These are phyloP conservation scores for Lophium mytilinum DNA, from an alignment of 495 filamentous ascomycete genomes.

Conservation along the genomic window DNA sequence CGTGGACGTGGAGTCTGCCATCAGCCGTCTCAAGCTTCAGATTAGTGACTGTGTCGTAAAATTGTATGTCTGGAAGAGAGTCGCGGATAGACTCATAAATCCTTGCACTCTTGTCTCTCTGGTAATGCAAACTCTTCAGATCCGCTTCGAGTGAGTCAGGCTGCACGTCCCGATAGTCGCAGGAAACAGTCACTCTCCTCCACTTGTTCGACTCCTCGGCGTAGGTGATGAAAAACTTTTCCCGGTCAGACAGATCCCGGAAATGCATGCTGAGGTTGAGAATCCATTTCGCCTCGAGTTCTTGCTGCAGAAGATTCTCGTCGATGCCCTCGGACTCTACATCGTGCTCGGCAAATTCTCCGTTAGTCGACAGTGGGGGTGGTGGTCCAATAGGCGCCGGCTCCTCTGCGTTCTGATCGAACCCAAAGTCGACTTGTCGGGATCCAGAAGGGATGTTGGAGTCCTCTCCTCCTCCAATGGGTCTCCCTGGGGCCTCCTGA, in stretches of 20 bases:
- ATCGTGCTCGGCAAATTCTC: conserved; percentile 7
- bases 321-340: conserved; percentile 22
- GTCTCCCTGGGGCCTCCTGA: not conserved
- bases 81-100: conserved; percentile 96
- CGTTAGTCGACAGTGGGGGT: conserved; percentile 14
- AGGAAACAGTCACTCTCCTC: conserved; percentile 84
- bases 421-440: conserved; percentile 19
- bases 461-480: conserved; percentile 6
- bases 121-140: conserved; percentile 65
- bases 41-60: conserved; percentile 93
- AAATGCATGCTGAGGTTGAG: conserved; percentile 98
- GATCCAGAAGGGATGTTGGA: conserved; percentile 22
- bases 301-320: conserved; percentile 50
- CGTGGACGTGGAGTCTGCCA: conserved; percentile 87
- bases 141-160: conserved; percentile 81
- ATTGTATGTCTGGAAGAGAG: conserved; percentile 83
- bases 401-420: conserved; percentile 11
- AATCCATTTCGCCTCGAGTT: conserved; percentile 87
- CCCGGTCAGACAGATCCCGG: conserved; percentile 83
- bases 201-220: conserved; percentile 70
- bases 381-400: conserved; percentile 6
- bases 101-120: conserved; percentile 87
- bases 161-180: conserved; percentile 79
- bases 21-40: conserved; percentile 88
- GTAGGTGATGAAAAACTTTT: conserved; percentile 98